Base-by-base conservation (phyloP, 2,329 filamentous ascomycete genomes). In the Penicillium sp. region DNA sequence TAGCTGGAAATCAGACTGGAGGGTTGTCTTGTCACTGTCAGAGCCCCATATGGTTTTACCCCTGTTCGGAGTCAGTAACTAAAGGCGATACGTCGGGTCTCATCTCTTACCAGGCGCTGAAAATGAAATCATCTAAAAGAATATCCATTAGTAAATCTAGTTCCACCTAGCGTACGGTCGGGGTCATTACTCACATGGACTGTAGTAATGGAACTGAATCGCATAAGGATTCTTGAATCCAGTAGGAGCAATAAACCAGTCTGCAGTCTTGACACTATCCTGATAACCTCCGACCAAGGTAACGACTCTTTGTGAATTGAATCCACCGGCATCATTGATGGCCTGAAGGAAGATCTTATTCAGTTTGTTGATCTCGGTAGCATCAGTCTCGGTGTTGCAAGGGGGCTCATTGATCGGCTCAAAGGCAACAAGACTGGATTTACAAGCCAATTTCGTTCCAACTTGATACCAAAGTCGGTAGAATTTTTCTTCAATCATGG, bases 121-220 rank as follows among this genome's bases (percentile, higher is more conserved):
- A 68, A 26, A 68, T 67, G 13, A 67, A 68, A 36, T 68, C 63
- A 41, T 68, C 64, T 67, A 45, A 5, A n/a, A 8, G 4, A 9
- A 14, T 19, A 8, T 10, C 23, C 16, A 1, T 5, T 8, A 2
- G 36, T 62, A 26, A 63, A 52, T 14, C 39, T 4, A 29, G n/a
- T 8, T 7, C 18, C 10, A 34, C 7, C 0, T 6, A 35, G 36
- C 2, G 2, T 38, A 29, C 10, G 26, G 3, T 29, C 19, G 4
- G 2, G n/a, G 8, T 6, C 3, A n/a, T 29, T 5, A 55, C 62
- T 64, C 51, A 69, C 67, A 78, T 70, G 44, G 69, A 56, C 60
- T 79, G 69, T 85, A 86, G 67, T 84, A 85, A 62, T 86, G 84
- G 63, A 82, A 84, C 63, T 85, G 82, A 29, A 85, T 75, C 0